phyloP scores from a whole-genome alignment of 768 basidiomycete genomes.

The Vishniacozyma victoriae region DNA sequence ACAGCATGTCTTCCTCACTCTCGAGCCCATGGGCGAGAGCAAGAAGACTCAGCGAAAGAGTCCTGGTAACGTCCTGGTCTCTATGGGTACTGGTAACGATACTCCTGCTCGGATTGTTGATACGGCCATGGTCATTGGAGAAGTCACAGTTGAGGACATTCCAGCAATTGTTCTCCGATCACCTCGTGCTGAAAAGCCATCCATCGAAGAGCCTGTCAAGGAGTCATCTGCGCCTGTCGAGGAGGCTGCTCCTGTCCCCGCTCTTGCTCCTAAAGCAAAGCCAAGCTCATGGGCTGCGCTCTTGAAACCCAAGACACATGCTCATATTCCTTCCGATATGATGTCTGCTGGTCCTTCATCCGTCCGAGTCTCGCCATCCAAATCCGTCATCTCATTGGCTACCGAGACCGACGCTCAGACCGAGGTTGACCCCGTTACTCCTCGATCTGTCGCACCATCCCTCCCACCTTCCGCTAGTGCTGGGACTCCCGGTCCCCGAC shows the following conservation, averaged over 20 bases:
- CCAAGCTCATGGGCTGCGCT: constrained; percentile 39
- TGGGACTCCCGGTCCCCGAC: constrained; percentile 6
- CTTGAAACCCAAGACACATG: constrained; percentile 15
- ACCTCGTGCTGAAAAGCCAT: not conserved
- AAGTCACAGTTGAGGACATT: no score
- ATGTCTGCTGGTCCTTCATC: constrained; percentile 10
- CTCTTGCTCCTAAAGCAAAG: constrained; percentile 11
- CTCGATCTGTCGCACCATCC: not conserved
- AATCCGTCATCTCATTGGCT: constrained; percentile 15
- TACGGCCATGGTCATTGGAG: no score
- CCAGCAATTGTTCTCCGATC: not conserved
- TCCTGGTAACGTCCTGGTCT: no score
- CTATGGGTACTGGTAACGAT: no score
- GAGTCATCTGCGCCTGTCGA: not conserved
- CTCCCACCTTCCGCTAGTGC: constrained; percentile 4
- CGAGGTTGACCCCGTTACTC: constrained; percentile 4
- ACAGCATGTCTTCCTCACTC: no score
- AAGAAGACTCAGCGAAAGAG: no score
- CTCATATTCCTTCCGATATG: not conserved
- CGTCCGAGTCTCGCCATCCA: constrained; percentile 17
- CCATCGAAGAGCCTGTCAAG: constrained; percentile 5
- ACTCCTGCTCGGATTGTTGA: no score
- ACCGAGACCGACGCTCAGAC: constrained; percentile 15
- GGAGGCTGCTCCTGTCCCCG: not conserved
- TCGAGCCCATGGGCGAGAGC: no score